Evolutionary conservation across 257 asterid species (phyloP).

Genomic region (Przewalskia tangutica): DNA sequence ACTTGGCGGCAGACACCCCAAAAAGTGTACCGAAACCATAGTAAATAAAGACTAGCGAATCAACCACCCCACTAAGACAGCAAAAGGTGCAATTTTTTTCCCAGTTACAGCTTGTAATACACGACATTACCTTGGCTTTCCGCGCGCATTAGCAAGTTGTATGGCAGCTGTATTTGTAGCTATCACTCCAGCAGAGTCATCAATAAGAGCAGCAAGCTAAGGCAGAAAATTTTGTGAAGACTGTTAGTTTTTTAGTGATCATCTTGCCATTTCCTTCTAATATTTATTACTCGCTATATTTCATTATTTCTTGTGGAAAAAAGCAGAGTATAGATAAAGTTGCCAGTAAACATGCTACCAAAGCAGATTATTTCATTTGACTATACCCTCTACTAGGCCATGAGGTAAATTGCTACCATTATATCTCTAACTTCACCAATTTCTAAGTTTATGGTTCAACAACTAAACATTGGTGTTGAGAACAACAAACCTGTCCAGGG

Average conservation of each 20-base stretch:
- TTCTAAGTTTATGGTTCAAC: neutral
- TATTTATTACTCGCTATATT: neutral
- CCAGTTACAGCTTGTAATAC: neutral
- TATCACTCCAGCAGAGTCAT: conserved; percentile 80
- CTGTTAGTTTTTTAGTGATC: neutral
- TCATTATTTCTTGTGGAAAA: neutral
- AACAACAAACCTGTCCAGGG: conserved; percentile 69
- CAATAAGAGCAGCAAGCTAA: conserved; percentile 76
- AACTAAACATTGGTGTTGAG: neutral
- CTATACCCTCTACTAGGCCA: neutral
- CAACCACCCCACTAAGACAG: neutral
- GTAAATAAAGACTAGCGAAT: neutral
- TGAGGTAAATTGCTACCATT: neutral
- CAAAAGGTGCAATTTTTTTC: neutral
- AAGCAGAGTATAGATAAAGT: neutral
- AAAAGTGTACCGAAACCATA: neutral
- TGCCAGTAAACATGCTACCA: neutral
- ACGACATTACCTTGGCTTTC: conserved; percentile 63
- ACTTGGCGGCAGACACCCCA: neutral
- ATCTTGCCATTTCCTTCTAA: neutral
- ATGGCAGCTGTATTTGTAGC: conserved; percentile 77
- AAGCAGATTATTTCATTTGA: neutral
- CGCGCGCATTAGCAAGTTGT: conserved; percentile 70
- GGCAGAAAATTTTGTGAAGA: neutral
- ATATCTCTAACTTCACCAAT: neutral